Conservation (phyloP, 2,329 filamentous ascomycete genomes). For the Aureobasidium sp. region DNA sequence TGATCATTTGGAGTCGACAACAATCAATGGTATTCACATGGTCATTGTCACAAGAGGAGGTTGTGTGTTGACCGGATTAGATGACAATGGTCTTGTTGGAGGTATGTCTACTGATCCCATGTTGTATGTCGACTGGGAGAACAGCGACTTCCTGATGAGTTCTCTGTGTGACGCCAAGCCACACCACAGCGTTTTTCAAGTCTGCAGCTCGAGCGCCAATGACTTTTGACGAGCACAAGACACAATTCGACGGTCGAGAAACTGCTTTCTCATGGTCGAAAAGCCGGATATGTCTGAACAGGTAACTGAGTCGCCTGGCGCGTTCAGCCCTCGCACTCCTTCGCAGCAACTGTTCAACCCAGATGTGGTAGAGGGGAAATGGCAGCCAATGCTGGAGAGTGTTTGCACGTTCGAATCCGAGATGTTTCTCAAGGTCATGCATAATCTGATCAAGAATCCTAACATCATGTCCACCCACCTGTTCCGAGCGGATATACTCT, state of each 20-base stretch:
- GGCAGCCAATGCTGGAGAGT: constrained; percentile 27
- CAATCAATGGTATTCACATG: too few relatives aligned
- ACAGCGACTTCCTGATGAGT: neutral
- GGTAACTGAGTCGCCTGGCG: neutral
- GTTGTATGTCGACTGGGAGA: too few relatives aligned
- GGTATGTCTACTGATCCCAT: too few relatives aligned
- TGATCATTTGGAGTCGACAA: neutral
- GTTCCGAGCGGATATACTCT: constrained; percentile 67
- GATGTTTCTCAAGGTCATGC: constrained; percentile 58
- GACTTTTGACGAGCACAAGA: neutral
- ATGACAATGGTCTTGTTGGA: too few relatives aligned
- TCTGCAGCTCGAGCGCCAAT: neutral
- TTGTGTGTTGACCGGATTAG: too few relatives aligned
- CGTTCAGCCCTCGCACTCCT: neutral
- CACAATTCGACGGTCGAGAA: neutral
- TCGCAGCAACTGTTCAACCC: neutral
- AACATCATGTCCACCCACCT: constrained; percentile 72
- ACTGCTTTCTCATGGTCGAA: neutral
- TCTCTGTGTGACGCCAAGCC: neutral
- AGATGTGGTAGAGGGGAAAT: constrained; percentile 6
- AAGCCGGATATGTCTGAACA: neutral
- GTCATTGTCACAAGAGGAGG: too few relatives aligned
- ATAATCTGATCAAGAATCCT: constrained; percentile 67
- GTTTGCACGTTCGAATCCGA: constrained; percentile 54
- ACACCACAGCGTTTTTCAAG: neutral